A percentile compares a stretch with the other conserved stretches of the same genome.
phyloP scores from a whole-genome alignment of 306 rosid genomes.

The Ziziphus jujuba region DNA sequence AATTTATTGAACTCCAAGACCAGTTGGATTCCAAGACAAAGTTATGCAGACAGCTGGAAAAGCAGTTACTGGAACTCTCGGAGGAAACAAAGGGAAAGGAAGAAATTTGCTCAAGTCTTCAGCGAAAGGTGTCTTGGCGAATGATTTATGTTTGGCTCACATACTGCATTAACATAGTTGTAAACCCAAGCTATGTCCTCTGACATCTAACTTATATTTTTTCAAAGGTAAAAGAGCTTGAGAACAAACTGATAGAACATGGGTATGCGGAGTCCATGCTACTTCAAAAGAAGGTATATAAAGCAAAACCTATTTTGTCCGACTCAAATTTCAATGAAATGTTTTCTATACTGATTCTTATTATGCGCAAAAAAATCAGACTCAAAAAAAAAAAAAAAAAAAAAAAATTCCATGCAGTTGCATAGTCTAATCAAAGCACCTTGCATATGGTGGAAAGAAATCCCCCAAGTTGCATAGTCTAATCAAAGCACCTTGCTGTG shows the following conservation, averaged over 20 bases:
- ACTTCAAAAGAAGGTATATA: slow-evolving; percentile 28
- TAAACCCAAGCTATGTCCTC: not conserved
- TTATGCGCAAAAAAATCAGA: not conserved
- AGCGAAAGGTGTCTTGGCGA: slow-evolving; percentile 16
- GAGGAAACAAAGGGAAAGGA: slow-evolving; percentile 19
- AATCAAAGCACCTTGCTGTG: too few species aligned
- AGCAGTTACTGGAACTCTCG: slow-evolving; percentile 11
- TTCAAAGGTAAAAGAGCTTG: slow-evolving; percentile 22
- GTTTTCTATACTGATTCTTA: not conserved
- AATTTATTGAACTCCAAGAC: slow-evolving; percentile 8
- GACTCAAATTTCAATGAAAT: not conserved
- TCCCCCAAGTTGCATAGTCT: too few species aligned
- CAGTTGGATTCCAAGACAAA: not conserved
- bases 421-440: too few species aligned
- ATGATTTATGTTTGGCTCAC: not conserved
- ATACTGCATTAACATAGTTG: not conserved
- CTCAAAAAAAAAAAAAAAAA: too few species aligned
- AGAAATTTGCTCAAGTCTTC: slow-evolving; percentile 12
- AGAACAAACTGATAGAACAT: slow-evolving; percentile 18
- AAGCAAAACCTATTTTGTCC: not conserved
- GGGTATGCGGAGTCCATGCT: slow-evolving; percentile 15
- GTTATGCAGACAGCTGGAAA: slow-evolving; percentile 14
- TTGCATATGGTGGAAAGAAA: too few species aligned
- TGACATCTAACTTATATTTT: slow-evolving; percentile 13
- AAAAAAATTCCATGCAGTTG: too few species aligned